Evolutionary conservation across 768 basidiomycete genomes (phyloP), one percentile per base, ranked within the genome.

Genomic region (Lactarius sanguifluus): DNA sequence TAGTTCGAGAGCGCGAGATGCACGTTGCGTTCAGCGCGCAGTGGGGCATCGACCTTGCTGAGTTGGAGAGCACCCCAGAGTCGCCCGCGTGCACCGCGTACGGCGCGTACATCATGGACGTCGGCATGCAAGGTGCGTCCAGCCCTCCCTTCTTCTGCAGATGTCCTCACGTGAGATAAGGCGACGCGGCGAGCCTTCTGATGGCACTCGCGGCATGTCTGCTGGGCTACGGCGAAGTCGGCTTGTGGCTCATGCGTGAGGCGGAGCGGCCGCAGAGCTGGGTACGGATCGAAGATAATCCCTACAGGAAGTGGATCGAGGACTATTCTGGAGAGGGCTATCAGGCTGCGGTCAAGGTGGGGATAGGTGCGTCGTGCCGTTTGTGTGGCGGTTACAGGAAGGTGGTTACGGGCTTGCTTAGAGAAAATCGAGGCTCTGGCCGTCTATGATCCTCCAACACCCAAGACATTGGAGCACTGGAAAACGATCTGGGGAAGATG

Each of bases 171-270:
- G 10, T 38, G 3, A 10, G 8, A 32, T 30, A 62, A 66, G 65
- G 65, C 16, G 92, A 95, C 72, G 75, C 83, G 5, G 82, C 84
- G 41, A 88, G 84, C 66, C 78, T 96, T 6, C 73, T 89, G n/a
- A 87, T 97, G 78, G 90, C 92, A 0, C 81, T 95, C 1, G 86
- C 90, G 12, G 88, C 92, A 9, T 98, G 96, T 74, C 80, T 96
- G 10, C 78, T 96, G 0, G 96, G 95, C 2, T 98, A 97, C 73
- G 95, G 95, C 13, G 92, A 96, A 74, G 92, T 95, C 0, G 95
- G 94, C 1, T 77, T 92, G 47, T 92, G 93, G 88, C 78, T 98
- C 38, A 83, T 86, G 74, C 84, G 81, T 41, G 81, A 88, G 66
- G 82, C 81, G 1, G 73, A 79, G 41, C 71, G 70, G 47, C 79